phyloP scores from a whole-genome alignment of 345 rosid genomes.

The Boechera retrofracta region DNA sequence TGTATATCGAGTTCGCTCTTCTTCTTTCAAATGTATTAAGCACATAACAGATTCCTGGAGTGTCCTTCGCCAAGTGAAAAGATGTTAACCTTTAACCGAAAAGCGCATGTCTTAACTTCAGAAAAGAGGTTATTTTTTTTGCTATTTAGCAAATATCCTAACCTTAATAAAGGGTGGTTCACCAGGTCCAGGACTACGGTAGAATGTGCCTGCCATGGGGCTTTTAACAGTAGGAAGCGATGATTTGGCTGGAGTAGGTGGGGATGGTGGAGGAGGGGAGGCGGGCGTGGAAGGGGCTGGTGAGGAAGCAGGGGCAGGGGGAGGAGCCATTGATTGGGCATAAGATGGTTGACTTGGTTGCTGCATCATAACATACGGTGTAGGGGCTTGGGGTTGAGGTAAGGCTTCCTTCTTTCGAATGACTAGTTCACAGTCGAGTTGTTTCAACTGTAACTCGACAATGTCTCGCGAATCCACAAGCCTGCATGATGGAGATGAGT shows the following conservation, averaged over 20 bases:
- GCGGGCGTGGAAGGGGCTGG: conserved; percentile 50
- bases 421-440: conserved; percentile 73
- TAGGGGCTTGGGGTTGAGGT: conserved; percentile 61
- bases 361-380: conserved; percentile 64
- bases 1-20: too few species aligned
- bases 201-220: conserved; percentile 95
- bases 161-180: conserved; percentile 89
- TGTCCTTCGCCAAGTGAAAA: too few species aligned
- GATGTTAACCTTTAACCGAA: neutral
- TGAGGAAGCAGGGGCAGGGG: conserved; percentile 52
- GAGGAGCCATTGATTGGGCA: conserved; percentile 49
- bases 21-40: too few species aligned
- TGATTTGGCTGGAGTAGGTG: conserved; percentile 60
- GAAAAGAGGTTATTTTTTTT: neutral
- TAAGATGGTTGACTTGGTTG: conserved; percentile 52
- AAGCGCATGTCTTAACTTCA: neutral
- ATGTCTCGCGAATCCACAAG: conserved; percentile 93
- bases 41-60: too few species aligned
- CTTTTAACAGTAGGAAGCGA: conserved; percentile 76
- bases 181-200: conserved; percentile 76
- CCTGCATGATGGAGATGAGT: conserved; percentile 50
- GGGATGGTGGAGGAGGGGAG: conserved; percentile 53
- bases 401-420: conserved; percentile 92
- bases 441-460: conserved; percentile 84
- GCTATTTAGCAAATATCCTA: conserved; percentile 20